Base-by-base conservation (phyloP, 306 rosid species). In the Sesbania bispinosa region DNA sequence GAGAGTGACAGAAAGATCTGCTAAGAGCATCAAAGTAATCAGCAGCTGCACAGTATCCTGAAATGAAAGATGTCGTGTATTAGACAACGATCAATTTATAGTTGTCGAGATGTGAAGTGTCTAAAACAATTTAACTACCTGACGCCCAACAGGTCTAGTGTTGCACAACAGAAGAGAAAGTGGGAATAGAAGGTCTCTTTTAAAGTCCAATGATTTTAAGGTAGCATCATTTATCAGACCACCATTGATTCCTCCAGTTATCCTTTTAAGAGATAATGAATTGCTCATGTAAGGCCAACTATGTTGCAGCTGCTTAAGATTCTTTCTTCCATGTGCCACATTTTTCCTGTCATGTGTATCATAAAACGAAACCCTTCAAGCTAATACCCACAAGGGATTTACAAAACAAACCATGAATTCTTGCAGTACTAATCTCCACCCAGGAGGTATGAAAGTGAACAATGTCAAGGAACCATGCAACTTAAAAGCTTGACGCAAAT, bases 91-190 rank as follows among this genome's bases (percentile, higher is more conserved):
- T 51, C 69, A 54, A 21, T 62, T 42, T 36, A 9, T 45, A 70
- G 69, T 20, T 62, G 26, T 10, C 47, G 46, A 72, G 27, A 71
- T 5, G 55, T 52, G 70, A 67, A 36, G 57, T 32, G 33, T 26
- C 10, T 60, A 59, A 63, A 62, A 45, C 78, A 55, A 42, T 27
- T 62, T 18, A 70, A 62, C 58, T 81, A 94, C 98, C 98, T 87
- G 92, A 64, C 90, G 97, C 53, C 97, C 97, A 85, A 89, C 81
- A 21, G 98, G 98, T 86, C 94, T 90, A 74, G 97, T 89, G 82
- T 94, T 94, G 83, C 87, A 89, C 81, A 94, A 75, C 67, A 94
- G 79, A 62, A 90, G 88, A 71, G 94, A 89, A 60, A 94, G 72
- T 36, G 95, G 95, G 83, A 86, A 94, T 45, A 86, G 84, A 47